Evolutionary conservation across 257 asterid genomes (phyloP).

Genomic region (Lavandula angustifolia): DNA sequence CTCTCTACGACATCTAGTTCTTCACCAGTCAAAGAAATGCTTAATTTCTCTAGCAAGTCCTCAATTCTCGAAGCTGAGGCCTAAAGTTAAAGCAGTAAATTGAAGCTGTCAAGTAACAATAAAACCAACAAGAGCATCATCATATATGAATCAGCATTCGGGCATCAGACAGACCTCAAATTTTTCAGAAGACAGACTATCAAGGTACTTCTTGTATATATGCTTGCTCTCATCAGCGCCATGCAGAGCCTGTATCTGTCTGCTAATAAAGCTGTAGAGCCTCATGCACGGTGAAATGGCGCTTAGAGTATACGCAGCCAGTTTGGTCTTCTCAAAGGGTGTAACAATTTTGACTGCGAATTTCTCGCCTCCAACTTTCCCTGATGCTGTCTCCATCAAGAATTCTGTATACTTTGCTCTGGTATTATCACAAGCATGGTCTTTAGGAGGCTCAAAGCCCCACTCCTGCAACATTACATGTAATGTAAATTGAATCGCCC

Average conservation of each 20-base stretch:
- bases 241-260: constrained; percentile 48
- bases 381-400: constrained; percentile 66
- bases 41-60: constrained; percentile 63
- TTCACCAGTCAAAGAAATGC: constrained; percentile 67
- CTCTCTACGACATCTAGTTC: constrained; percentile 64
- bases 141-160: constrained; percentile 15
- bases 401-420: constrained; percentile 55
- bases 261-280: constrained; percentile 54
- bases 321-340: constrained; percentile 69
- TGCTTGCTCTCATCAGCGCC: constrained; percentile 44
- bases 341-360: constrained; percentile 55
- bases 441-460: constrained; percentile 70
- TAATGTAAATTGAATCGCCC: neutral
- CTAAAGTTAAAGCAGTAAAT: constrained; percentile 42
- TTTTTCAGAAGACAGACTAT: constrained; percentile 50
- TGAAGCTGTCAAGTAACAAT: neutral
- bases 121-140: constrained; percentile 10
- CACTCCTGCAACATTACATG: constrained; percentile 46
- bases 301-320: constrained; percentile 65
- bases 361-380: constrained; percentile 61
- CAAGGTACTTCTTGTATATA: constrained; percentile 63
- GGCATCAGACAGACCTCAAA: constrained; percentile 50
- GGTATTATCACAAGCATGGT: constrained; percentile 41
- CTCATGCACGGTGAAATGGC: constrained; percentile 77
- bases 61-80: constrained; percentile 62